Evolutionary conservation across 495 filamentous ascomycete species (phyloP), one percentile per base, ranked within the genome.

Genomic region (Hyaloscypha hepaticicola): DNA sequence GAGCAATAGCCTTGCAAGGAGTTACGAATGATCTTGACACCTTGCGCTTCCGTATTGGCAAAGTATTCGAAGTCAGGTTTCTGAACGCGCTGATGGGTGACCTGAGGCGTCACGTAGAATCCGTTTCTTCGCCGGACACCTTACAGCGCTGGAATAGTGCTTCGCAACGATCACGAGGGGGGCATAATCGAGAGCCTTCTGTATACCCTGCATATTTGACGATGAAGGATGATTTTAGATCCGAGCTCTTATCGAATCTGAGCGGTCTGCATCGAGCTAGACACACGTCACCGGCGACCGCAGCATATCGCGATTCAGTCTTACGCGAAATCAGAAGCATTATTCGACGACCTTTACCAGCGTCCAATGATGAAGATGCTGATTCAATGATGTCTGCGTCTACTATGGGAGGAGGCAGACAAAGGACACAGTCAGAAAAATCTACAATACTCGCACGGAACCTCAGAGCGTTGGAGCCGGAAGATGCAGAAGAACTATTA

Each of bases 401-500:
- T 27, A 97, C 96, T 0, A 81, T 90, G 70, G 85, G 83, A 52
- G 81, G 81, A 16, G 90, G 89, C 53, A 83, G 84, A 28, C 85
- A 87, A 56, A 76, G 87, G 50, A 90, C 83, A 28, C 88, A 92
- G 67, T 90, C 96, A 71, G 95, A 99, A 61, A 96, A 94, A 69
- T 95, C 92, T 8, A 85, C 89, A 9, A 88, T 90, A 31, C 81
- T 98, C 26, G 93, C 95, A n/a, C 89, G 94, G 14, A 97, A 98
- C 64, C 82, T 99, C 21, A 87, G 96, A 31, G 88, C 90, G 4
- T 77, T 99, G 38, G 92, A 95, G 51, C 78, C 91, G 2, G 85
- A 87, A 22, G 92, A 93, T 76, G 91, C 95, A 0, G 95, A 99
- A 76, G 81, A 85, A n/a, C 83, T 98, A 68, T 81, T 97, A 9